Percentiles rank a stretch among this genome's conserved stretches.
Evolutionary conservation across 2,329 filamentous ascomycete species (phyloP).

Genomic region (Colletotrichum limetticola): DNA sequence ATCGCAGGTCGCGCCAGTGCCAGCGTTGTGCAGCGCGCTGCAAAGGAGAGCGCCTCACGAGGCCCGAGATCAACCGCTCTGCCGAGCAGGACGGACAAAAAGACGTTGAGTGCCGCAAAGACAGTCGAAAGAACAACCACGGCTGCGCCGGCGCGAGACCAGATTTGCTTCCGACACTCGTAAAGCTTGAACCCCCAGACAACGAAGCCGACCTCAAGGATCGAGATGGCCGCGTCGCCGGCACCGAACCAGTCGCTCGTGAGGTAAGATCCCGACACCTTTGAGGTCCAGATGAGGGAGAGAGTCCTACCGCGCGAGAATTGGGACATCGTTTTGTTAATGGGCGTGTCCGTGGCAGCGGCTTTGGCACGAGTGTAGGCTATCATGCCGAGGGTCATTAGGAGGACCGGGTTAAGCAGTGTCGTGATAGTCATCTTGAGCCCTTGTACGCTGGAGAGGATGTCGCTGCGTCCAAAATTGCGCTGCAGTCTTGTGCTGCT

Average conservation of each 20-base stretch:
- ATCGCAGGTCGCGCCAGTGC: constrained; percentile 61
- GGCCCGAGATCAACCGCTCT: constrained; percentile 48
- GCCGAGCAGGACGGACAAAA: constrained; percentile 52
- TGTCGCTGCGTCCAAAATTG: constrained; percentile 41
- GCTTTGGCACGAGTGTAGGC: constrained; percentile 55
- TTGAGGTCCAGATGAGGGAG: constrained; percentile 48
- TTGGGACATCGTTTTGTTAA: constrained; percentile 42
- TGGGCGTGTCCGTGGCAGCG: constrained; percentile 40
- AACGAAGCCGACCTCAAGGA: constrained; percentile 63
- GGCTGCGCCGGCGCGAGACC: constrained; percentile 54
- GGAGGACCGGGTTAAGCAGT: constrained; percentile 59
- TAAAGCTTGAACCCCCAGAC: constrained; percentile 65
- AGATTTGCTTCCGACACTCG: constrained; percentile 58
- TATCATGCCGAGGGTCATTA: constrained; percentile 56
- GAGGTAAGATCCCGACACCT: constrained; percentile 13
- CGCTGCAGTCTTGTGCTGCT: constrained; percentile 51
- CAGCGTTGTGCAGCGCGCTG: constrained; percentile 61
- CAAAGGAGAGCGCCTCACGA: constrained; percentile 55
- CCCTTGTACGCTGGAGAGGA: not conserved
- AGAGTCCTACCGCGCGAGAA: constrained; percentile 50
- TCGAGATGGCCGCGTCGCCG: constrained; percentile 58
- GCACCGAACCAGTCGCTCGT: constrained; percentile 51
- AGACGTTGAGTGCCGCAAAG: constrained; percentile 54
- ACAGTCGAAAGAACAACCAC: constrained; percentile 49
- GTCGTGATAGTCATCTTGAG: constrained; percentile 42